phyloP scores from a whole-genome alignment of 306 rosid species.

The Erythrophleum fordii region DNA sequence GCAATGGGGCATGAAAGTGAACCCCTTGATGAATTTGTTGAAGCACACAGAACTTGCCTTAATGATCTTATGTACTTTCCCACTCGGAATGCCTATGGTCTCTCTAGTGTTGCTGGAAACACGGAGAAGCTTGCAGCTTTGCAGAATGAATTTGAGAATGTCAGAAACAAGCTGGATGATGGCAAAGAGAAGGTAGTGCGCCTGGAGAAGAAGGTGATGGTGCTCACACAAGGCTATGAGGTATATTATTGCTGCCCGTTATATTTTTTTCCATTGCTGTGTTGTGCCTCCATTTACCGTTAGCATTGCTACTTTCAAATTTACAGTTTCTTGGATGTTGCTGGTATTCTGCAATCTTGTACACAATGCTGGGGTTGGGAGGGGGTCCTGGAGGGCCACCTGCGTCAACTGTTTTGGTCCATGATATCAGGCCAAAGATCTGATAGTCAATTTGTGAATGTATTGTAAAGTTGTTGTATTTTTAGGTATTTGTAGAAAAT shows the following conservation, averaged over 20 bases:
- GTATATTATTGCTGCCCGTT: conserved; percentile 50
- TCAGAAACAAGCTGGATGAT: conserved; percentile 74
- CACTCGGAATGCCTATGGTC: conserved; percentile 80
- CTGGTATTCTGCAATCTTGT: too few species aligned
- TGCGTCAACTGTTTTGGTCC: too few species aligned
- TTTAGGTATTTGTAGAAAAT: too few species aligned
- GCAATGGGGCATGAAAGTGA: conserved; percentile 93
- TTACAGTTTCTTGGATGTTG: too few species aligned
- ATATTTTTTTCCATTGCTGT: too few species aligned
- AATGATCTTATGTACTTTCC: conserved; percentile 87
- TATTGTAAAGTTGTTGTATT: too few species aligned
- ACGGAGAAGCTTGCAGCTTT: conserved; percentile 85
- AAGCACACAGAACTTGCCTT: conserved; percentile 81
- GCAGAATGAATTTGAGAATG: conserved; percentile 82
- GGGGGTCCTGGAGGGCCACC: too few species aligned
- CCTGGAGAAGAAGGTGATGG: conserved; percentile 79
- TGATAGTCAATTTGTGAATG: too few species aligned
- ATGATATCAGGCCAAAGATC: too few species aligned
- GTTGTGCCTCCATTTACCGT: too few species aligned
- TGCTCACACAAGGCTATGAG: conserved; percentile 92
- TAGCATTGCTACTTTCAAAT: too few species aligned
- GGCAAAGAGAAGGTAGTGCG: conserved; percentile 75
- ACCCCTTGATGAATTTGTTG: conserved; percentile 82
- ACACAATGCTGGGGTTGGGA: too few species aligned
- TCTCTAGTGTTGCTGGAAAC: conserved; percentile 89